These are phyloP conservation scores for Inga leiocalycina DNA, from an alignment of 306 rosid genomes.

Conservation along the genomic window DNA sequence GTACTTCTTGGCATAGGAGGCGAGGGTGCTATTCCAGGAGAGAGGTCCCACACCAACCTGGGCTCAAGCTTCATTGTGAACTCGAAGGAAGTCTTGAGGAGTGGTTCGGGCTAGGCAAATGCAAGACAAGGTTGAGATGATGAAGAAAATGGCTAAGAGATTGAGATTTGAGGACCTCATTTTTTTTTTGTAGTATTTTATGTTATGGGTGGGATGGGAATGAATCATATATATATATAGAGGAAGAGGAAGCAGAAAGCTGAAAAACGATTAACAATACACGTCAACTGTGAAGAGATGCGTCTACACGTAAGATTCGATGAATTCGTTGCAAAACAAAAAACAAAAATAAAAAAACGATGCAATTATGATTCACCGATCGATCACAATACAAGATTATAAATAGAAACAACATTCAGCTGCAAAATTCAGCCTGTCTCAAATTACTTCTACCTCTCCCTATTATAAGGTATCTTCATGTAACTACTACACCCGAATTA, in stretches of 20 bases:
- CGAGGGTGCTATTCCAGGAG: slow-evolving; percentile 36
- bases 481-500: too few species aligned
- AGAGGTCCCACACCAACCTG: slow-evolving; percentile 43
- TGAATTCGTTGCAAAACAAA: too few species aligned
- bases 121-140: neutral
- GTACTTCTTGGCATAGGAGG: slow-evolving; percentile 32
- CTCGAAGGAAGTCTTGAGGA: slow-evolving; percentile 27
- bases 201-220: neutral
- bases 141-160: neutral
- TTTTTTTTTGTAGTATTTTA: neutral
- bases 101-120: slow-evolving; percentile 13
- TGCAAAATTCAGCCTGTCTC: too few species aligned
- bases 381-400: too few species aligned
- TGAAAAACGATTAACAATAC: neutral
- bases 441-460: too few species aligned
- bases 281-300: neutral
- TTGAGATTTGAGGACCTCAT: neutral
- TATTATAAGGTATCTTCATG: too few species aligned
- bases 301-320: neutral
- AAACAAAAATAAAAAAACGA: too few species aligned
- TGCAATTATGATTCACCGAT: too few species aligned
- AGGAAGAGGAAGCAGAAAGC: neutral
- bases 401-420: too few species aligned
- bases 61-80: slow-evolving; percentile 47
- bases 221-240: neutral